These are phyloP conservation scores for Dothistroma pini DNA, from an alignment of 2,329 filamentous ascomycete genomes.

Conservation along the genomic window DNA sequence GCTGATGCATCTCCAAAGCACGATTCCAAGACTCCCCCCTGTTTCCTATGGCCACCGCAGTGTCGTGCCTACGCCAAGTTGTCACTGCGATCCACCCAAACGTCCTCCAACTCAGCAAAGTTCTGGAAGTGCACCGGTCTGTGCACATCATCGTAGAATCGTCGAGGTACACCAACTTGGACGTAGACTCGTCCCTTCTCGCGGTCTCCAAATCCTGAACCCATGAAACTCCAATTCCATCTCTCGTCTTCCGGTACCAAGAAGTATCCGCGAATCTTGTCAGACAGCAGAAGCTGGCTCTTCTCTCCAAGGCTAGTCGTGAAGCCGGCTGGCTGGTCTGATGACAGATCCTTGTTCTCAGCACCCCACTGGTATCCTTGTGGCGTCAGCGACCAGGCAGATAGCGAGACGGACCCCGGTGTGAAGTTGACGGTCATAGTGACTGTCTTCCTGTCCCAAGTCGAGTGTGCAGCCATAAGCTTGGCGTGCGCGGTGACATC, in stretches of 20 bases:
- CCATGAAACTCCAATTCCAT: conserved; percentile 99
- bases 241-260: conserved; percentile 82
- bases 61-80: conserved; percentile 68
- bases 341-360: conserved; percentile 88
- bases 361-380: conserved; percentile 95
- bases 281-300: conserved; percentile 86
- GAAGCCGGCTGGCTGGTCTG: conserved; percentile 93
- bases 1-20: conserved; percentile 12
- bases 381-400: conserved; percentile 89
- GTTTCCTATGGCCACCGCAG: not conserved
- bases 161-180: conserved; percentile 81
- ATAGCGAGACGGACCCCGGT: conserved; percentile 89
- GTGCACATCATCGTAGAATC: conserved; percentile 91
- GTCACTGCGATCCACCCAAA: conserved; percentile 89
- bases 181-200: conserved; percentile 83
- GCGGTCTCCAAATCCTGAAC: conserved; percentile 76
- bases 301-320: conserved; percentile 78
- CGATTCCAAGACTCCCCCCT: not conserved
- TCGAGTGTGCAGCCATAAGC: conserved; percentile 76
- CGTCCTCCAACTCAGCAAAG: conserved; percentile 95
- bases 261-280: conserved; percentile 94
- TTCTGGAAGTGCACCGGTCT: conserved; percentile 94
- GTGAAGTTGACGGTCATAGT: conserved; percentile 97
- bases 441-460: conserved; percentile 85
- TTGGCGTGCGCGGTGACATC: conserved; percentile 94